Evolutionary conservation across 129 eudicot species (phyloP), one percentile per base, ranked within the genome.

Genomic region (Sambucus nigra): DNA sequence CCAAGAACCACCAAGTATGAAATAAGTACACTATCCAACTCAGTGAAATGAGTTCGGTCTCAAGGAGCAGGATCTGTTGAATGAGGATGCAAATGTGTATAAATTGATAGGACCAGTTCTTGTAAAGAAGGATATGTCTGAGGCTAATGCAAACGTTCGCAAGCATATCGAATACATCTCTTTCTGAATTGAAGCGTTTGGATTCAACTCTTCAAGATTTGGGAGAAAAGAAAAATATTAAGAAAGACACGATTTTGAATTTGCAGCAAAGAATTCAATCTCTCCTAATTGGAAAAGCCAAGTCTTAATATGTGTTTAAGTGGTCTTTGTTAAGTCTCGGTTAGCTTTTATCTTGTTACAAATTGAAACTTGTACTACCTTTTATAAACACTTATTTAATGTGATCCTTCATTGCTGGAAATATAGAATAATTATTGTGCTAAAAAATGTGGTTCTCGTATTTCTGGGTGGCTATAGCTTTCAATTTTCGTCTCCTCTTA

Each of bases 261-360:
- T 49, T 77, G 26, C 96, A 87, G 57, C 96, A 87, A 73, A 80
- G 88, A 73, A 76, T 83, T 60, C 94, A 87, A 54, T 56, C 89
- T 23, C 73, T 74, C 59, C 96, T 83, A 52, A 81, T 89, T 65
- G 89, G 96, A 65, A 87, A 87, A 63, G 86, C 69, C 35, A 87
- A 83, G 86, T 88, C 74, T 28, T 82, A 58, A 64, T 57, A 9
- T 69, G 39, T 23, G 12, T 0, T 9, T 6, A 9, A 50, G 23
- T 50, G 31, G 11, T 48, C 53, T 23, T 18, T 11, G 19, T 50
- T 25, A 24, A 12, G 5, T 7, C 28, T 50, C n/a, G 7, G 32
- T 21, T 50, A 23, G 2, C 33, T 50, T 50, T 10, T 24, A 22
- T 49, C 26, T 49, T 49, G n/a, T 21, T 21, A 18, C 25, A 7